Percentiles rank a stretch among this genome's conserved stretches.
phyloP scores from a whole-genome alignment of 371 early-diverging fungal genomes.

The Rhizopus sp. region DNA sequence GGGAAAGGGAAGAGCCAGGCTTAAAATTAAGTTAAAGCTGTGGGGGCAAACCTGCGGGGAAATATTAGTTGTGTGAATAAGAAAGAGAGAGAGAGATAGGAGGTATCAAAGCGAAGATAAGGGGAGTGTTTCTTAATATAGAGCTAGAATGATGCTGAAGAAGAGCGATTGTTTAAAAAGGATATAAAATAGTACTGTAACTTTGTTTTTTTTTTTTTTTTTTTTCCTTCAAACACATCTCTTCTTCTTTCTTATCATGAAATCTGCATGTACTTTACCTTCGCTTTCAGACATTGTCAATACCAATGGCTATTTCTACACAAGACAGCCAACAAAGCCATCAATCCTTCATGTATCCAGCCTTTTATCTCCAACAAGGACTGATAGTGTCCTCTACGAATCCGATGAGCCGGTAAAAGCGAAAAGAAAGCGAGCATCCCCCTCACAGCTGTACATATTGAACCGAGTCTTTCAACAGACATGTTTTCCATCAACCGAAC shows the following conservation, averaged over 20 bases:
- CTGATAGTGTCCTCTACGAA: conserved; percentile 3
- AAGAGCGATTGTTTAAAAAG: background rate
- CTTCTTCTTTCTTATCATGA: conserved; percentile 7
- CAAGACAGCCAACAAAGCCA: background rate
- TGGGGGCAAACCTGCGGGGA: background rate
- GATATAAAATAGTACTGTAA: background rate
- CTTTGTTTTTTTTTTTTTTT: background rate
- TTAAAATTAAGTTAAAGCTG: too few species aligned
- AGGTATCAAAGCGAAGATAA: background rate
- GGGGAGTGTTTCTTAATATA: background rate
- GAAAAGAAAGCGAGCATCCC: conserved; percentile 50
- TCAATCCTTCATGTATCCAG: conserved; percentile 13
- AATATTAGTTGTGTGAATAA: background rate
- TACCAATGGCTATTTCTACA: background rate
- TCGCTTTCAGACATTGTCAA: conserved; percentile 36
- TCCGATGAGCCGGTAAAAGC: conserved; percentile 35
- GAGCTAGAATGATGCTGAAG: background rate
- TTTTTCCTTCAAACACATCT: background rate
- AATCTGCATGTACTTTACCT: conserved; percentile 34
- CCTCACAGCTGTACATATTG: conserved; percentile 49
- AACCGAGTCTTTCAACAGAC: conserved; percentile 57
- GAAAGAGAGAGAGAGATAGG: background rate
- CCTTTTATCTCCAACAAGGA: conserved; percentile 7
- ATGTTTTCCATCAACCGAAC: conserved; percentile 66
- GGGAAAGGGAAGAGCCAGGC: too few species aligned